These are phyloP conservation scores for Neurospora tetrasperma DNA, from an alignment of 495 filamentous ascomycete species.

Conservation along the genomic window DNA sequence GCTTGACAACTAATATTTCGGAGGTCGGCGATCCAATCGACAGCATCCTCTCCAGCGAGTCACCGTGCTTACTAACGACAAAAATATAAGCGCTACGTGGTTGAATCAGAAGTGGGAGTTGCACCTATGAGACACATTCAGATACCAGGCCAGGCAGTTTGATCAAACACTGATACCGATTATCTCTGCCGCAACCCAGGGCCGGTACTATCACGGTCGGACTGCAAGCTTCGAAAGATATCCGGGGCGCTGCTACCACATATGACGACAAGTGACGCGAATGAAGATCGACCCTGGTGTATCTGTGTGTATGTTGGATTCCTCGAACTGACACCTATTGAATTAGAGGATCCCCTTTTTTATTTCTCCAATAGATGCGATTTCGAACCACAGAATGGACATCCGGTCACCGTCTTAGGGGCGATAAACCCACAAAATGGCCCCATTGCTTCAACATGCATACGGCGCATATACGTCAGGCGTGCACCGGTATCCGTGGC, in stretches of 20 bases:
- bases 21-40: not conserved
- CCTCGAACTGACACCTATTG: not conserved
- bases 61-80: not conserved
- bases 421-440: not conserved
- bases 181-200: not conserved
- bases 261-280: slow-evolving; percentile 14
- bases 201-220: not conserved
- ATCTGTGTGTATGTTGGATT: not conserved
- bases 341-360: not conserved
- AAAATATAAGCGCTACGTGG: not conserved
- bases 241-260: not conserved
- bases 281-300: not conserved
- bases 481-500: not conserved
- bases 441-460: not conserved
- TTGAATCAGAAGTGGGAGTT: not conserved
- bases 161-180: not conserved
- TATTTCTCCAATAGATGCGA: not conserved
- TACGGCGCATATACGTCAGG: not conserved
- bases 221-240: not conserved
- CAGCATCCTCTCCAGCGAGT: not conserved
- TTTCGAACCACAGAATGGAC: not conserved
- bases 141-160: not conserved
- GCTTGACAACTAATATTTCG: not conserved
- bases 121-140: not conserved
- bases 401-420: not conserved